Base-by-base conservation (phyloP, 2,329 filamentous ascomycete genomes). In the Knoxdaviesia proteae region DNA sequence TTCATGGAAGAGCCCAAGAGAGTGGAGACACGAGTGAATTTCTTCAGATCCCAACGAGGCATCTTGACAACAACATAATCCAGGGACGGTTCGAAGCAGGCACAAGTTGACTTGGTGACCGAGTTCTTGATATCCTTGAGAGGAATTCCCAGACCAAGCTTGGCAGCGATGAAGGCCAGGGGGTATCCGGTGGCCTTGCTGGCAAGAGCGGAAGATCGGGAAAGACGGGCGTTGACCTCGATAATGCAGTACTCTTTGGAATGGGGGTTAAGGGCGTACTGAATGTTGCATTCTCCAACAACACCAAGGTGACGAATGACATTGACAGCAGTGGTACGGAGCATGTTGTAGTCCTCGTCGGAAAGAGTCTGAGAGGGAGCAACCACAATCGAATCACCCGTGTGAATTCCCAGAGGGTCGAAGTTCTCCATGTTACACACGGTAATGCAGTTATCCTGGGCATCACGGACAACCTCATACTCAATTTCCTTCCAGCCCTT, bases 381-480 rank as follows among this genome's bases (percentile, higher is more conserved):
- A 39, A 98, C 90, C 42, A 98, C 90, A 50, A 98, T 94, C 8
- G 88, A 96, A 58, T 98, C 90, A 59, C 90, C 90, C 3, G 90
- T 98, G 56, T 96, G 90, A 48, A 96, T 96, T 53, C 90, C 90
- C 1, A 98, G 77, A 44, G 90, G 90, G 59, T 98, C 90, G 55
- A 98, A 98, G 65, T 98, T 98, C 66, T 98, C 90, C 90, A 98
- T 96, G 67, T 98, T 98, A 61, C 90, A 98, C 47, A 98, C 90
- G 6, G 90, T 98, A 58, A 98, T 96, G 59, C 90, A 98, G 70
- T 96, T 96, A 65, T 98, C 87, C 52, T 84, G 77, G 45, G 78
- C 81, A 65, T 96, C 90, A 54, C 90, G 80, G 36, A 98, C 90
- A 47, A 96, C 90, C 61, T 98, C 90, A 56, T 96, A 98, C 61